Evolutionary conservation across 805 yeast genomes (phyloP).

Genomic region (Nakazawaea siamensis): DNA sequence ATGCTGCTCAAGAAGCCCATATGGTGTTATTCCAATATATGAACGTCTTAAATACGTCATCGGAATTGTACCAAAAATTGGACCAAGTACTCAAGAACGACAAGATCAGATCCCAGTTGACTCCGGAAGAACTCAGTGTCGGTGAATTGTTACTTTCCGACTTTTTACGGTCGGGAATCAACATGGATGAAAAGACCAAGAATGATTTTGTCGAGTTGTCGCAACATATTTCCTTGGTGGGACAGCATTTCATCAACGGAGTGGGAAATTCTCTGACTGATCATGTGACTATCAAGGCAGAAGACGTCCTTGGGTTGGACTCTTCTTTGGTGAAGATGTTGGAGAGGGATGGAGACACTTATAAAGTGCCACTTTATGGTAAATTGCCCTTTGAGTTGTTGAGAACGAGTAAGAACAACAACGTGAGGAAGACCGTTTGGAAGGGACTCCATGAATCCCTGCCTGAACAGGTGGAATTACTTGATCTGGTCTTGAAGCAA

Average conservation of each 20-base stretch:
- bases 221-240: conserved; percentile 70
- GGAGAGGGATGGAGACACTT: conserved; percentile 28
- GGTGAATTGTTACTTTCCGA: conserved; percentile 76
- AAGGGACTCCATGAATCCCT: conserved; percentile 60
- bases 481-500: conserved; percentile 52
- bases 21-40: conserved; percentile 86
- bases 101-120: conserved; percentile 29
- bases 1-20: conserved; percentile 82
- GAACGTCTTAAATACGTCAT: conserved; percentile 86
- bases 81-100: conserved; percentile 40
- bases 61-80: conserved; percentile 55
- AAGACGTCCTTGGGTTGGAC: conserved; percentile 20
- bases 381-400: conserved; percentile 58
- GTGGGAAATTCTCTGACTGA: conserved; percentile 23
- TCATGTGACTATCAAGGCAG: conserved; percentile 19
- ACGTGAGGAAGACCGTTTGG: conserved; percentile 67
- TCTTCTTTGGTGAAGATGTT: conserved; percentile 16
- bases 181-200: conserved; percentile 58
- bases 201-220: conserved; percentile 69
- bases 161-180: conserved; percentile 85
- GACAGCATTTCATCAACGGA: conserved; percentile 65
- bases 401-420: conserved; percentile 44
- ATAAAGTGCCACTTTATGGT: conserved; percentile 52
- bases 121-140: conserved; percentile 72
- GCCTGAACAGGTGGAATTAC: conserved; percentile 46